A percentile compares a stretch with the other conserved stretches of the same genome.
phyloP scores from a whole-genome alignment of 805 yeast species.

The Saccharomyces kudriavzevii region DNA sequence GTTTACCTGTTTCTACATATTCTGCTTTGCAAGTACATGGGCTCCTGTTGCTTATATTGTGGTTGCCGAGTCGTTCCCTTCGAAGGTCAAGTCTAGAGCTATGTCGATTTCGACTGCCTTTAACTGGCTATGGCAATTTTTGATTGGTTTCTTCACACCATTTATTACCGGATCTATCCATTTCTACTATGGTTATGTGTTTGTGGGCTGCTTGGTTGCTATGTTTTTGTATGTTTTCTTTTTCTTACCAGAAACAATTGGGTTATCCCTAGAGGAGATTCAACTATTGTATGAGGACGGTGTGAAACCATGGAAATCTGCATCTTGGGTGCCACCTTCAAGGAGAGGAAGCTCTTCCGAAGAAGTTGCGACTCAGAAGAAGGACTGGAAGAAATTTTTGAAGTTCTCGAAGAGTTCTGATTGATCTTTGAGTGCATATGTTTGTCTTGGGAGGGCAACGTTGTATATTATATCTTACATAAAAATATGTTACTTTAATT shows the following conservation, averaged over 20 bases:
- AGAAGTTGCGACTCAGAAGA: constrained; percentile 7
- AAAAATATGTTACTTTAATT: background rate
- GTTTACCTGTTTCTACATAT: constrained; percentile 60
- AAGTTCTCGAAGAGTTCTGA: constrained; percentile 1
- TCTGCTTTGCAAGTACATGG: constrained; percentile 71
- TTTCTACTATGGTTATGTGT: constrained; percentile 57
- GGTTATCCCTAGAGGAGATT: constrained; percentile 69
- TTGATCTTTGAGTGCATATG: background rate
- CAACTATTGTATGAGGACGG: constrained; percentile 39
- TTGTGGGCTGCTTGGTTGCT: constrained; percentile 44
- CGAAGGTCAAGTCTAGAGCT: constrained; percentile 55
- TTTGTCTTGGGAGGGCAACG: background rate
- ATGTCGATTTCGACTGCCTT: constrained; percentile 52
- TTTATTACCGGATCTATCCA: constrained; percentile 52
- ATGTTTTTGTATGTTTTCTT: constrained; percentile 55
- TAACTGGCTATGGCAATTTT: constrained; percentile 62
- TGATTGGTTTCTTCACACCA: constrained; percentile 61
- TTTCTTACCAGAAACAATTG: constrained; percentile 65
- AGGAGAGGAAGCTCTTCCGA: constrained; percentile 12
- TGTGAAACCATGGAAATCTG: constrained; percentile 38
- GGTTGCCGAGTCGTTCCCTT: constrained; percentile 62
- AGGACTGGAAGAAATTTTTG: constrained; percentile 8
- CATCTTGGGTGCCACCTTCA: constrained; percentile 42
- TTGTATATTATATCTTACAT: background rate
- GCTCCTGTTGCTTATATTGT: constrained; percentile 63